These are phyloP conservation scores for Fusarium stilboides DNA, from an alignment of 2,329 filamentous ascomycete species.

Conservation along the genomic window DNA sequence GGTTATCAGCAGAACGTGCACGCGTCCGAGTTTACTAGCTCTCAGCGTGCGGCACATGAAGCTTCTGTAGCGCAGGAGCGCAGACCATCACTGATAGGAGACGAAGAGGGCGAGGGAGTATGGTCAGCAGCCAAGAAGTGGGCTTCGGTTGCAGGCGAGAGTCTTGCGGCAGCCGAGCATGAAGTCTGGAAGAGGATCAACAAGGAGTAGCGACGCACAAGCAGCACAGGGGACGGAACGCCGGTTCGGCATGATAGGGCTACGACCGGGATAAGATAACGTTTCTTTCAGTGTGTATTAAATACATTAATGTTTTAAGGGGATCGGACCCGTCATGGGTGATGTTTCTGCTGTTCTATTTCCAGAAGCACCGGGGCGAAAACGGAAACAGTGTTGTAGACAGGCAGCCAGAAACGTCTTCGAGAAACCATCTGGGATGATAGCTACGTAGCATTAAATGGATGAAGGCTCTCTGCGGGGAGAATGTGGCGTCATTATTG, in stretches of 20 bases:
- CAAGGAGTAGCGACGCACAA: constrained; percentile 60
- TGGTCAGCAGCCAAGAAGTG: constrained; percentile 72
- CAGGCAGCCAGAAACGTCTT: constrained; percentile 26
- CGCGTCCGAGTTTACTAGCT: constrained; percentile 66
- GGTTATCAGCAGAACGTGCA: constrained; percentile 71
- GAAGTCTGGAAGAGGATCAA: constrained; percentile 76
- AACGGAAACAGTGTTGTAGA: constrained; percentile 32
- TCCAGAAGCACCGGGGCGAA: constrained; percentile 40
- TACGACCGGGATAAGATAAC: constrained; percentile 37
- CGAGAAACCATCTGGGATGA: constrained; percentile 26
- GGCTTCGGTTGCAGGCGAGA: constrained; percentile 70
- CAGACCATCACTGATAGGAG: constrained; percentile 42
- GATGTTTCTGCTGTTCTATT: constrained; percentile 49
- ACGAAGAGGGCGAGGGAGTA: constrained; percentile 61
- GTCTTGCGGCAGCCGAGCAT: constrained; percentile 70
- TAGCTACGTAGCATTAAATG: constrained; percentile 34
- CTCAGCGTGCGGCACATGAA: constrained; percentile 62
- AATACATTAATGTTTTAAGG: constrained; percentile 48
- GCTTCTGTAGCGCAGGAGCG: constrained; percentile 51
- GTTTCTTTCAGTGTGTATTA: constrained; percentile 39
- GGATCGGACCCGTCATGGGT: constrained; percentile 35
- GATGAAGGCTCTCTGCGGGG: constrained; percentile 43
- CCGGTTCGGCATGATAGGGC: constrained; percentile 36
- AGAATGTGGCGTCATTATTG: constrained; percentile 41
- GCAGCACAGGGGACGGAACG: constrained; percentile 12